phyloP scores from a whole-genome alignment of 306 rosid species.

The Rosa chinensis region DNA sequence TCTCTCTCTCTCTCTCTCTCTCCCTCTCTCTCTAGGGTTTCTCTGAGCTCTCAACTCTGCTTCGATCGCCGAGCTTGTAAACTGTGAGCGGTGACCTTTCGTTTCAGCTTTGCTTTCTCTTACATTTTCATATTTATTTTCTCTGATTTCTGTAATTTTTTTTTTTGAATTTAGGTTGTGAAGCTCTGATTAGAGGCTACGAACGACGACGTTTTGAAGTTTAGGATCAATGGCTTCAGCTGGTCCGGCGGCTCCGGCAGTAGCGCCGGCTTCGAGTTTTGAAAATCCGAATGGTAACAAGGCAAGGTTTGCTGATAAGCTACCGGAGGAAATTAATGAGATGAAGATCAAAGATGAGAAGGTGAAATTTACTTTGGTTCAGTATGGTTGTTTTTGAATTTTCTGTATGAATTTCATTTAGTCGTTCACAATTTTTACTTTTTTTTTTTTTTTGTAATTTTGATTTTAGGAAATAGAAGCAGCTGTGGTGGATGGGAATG shows the following conservation, averaged over 20 bases:
- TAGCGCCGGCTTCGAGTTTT: constrained; percentile 19
- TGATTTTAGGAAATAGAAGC: constrained; percentile 53
- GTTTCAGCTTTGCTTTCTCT: background rate
- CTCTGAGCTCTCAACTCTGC: background rate
- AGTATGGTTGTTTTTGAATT: background rate
- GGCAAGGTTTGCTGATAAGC: constrained; percentile 41
- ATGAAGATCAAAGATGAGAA: constrained; percentile 72
- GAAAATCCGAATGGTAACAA: constrained; percentile 31
- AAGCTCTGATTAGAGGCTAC: background rate
- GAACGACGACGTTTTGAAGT: constrained; percentile 4
- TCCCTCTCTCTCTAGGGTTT: background rate
- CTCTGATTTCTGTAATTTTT: background rate
- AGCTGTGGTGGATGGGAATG: constrained; percentile 62
- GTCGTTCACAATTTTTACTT: background rate
- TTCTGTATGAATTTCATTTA: background rate
- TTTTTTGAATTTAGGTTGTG: background rate
- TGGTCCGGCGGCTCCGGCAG: constrained; percentile 7
- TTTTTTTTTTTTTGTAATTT: background rate
- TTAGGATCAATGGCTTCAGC: constrained; percentile 44
- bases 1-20: background rate
- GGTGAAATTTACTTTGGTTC: constrained; percentile 22
- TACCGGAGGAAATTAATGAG: constrained; percentile 58
- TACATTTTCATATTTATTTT: background rate
- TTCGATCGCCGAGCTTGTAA: constrained; percentile 29
- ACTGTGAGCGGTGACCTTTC: constrained; percentile 25